These are phyloP conservation scores for Multifurca ochricompacta DNA, from an alignment of 768 basidiomycete genomes.

Conservation along the genomic window DNA sequence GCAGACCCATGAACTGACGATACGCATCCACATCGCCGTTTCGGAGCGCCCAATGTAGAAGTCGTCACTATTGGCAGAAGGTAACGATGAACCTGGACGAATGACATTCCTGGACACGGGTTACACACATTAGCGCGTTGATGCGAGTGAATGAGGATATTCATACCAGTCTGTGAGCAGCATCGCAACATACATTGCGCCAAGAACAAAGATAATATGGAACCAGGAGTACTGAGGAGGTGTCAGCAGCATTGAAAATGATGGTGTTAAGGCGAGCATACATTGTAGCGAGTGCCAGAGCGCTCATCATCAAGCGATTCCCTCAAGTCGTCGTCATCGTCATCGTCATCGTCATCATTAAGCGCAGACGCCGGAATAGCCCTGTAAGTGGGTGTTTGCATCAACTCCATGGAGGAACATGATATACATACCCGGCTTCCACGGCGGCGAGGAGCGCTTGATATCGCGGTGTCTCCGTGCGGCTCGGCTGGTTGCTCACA, in stretches of 20 bases:
- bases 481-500: slow-evolving; percentile 76
- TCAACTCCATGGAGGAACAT: neutral
- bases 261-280: slow-evolving; percentile 31
- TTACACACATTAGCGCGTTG: neutral
- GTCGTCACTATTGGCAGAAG: slow-evolving; percentile 49
- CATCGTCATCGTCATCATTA: slow-evolving; percentile 59
- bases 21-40: slow-evolving; percentile 98
- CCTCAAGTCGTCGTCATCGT: slow-evolving; percentile 66
- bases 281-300: slow-evolving; percentile 90
- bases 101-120: slow-evolving; percentile 59
- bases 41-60: slow-evolving; percentile 94
- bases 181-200: slow-evolving; percentile 96
- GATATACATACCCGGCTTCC: slow-evolving; percentile 70
- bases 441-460: slow-evolving; percentile 94
- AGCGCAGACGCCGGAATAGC: slow-evolving; percentile 92
- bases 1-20: slow-evolving; percentile 94
- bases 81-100: slow-evolving; percentile 34
- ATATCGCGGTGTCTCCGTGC: slow-evolving; percentile 82
- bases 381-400: slow-evolving; percentile 30
- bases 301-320: slow-evolving; percentile 89
- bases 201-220: slow-evolving; percentile 95
- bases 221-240: slow-evolving; percentile 89
- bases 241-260: slow-evolving; percentile 11
- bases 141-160: slow-evolving; percentile 1
- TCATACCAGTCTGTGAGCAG: slow-evolving; percentile 93